Evolutionary conservation across 129 eudicot species (phyloP), one percentile per base, ranked within the genome.

Genomic region (Lactuca sativa): DNA sequence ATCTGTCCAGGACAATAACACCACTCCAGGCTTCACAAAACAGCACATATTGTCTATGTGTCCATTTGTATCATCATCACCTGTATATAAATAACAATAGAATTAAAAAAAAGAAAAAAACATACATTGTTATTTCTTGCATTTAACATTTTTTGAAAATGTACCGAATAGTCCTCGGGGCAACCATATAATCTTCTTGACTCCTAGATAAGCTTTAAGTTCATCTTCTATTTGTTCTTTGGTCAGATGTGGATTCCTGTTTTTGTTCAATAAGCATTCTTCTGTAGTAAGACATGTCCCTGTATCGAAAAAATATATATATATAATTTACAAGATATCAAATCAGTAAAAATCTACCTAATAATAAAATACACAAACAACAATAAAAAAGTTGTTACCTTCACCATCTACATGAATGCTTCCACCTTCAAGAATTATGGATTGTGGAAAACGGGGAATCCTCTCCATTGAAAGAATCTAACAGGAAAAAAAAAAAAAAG

Each of bases 391-490:
- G 43, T 4, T n/a, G 53, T 72, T 67, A 86, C 96, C 98, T 85
- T 93, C 97, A 71, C 95, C 97, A 71, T 93, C 99, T 33, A 93
- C 97, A 62, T 93, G 99, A 48, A 93, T 90, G 90, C 97, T 93
- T 69, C 97, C 99, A 74, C 99, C 99, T 78, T 93, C 99, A 14
- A 93, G 92, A 65, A 93, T 83, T 78, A 93, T 81, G 54, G 92
- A 83, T 17, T 93, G 99, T 6, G 84, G 85, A 76, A 90, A 93
- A 70, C 86, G 80, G 17, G 90, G 89, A 80, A 84, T 53, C 81
- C 76, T 83, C 81, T 90, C 97, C 56, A 87, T 64, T 41, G 78
- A 81, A 77, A 90, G 75, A 77, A 93, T 80, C 99, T 92, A 73
- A 38, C 30, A 53, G 64, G 3, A 37, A 2, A 6, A 70, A 6